Base-by-base conservation (phyloP, 1,284 basidiomycete genomes). In the Fomitiporia mediterranea region DNA sequence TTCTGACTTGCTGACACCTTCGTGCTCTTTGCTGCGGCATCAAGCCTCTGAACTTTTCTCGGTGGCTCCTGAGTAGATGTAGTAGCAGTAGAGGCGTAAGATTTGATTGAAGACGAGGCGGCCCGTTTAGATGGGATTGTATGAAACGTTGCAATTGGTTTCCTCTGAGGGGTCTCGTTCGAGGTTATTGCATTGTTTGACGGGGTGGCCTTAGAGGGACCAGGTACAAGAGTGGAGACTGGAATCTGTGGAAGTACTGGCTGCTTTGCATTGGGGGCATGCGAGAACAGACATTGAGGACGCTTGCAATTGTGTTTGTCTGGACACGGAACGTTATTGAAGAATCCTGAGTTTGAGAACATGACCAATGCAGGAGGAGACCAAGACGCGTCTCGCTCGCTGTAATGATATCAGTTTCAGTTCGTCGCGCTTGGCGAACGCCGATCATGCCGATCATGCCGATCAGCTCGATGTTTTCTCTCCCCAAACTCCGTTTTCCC, bases 271-370 rank as follows among this genome's bases (percentile, higher is more conserved):
- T 75, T 70, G 2, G 65, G 58, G 4, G 70, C 66, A 68, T 90
- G 88, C 30, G 81, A 83, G 70, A 85, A 90, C 23, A 86, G 63
- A 66, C 89, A 91, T 55, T 71, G 66, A 3, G 67, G 56, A n/a
- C 80, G 72, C 3, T 64, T 65, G 65, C 89, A 90, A 25, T 65
- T 58, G 1, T 63, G 54, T 59, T 60, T 66, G 30, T 83, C 76
- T 11, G 89, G 89, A 72, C 89, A 92, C 19, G 76, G 68, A n/a
- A 84, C 63, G 2, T 70, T 68, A 21, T 74, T 73, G 67, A 91
- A 90, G 9, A 86, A 74, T 8, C 75, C 74, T 5, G 77, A 66
- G 0, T 79, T 72, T 8, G 85, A 77, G 67, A 92, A 91, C 89
- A 92, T 91, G 43, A 34, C 19, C 28, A 7, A 28, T 23, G 23